Conservation (phyloP, 2,329 filamentous ascomycete genomes). For the Raffaelea albimanens region DNA sequence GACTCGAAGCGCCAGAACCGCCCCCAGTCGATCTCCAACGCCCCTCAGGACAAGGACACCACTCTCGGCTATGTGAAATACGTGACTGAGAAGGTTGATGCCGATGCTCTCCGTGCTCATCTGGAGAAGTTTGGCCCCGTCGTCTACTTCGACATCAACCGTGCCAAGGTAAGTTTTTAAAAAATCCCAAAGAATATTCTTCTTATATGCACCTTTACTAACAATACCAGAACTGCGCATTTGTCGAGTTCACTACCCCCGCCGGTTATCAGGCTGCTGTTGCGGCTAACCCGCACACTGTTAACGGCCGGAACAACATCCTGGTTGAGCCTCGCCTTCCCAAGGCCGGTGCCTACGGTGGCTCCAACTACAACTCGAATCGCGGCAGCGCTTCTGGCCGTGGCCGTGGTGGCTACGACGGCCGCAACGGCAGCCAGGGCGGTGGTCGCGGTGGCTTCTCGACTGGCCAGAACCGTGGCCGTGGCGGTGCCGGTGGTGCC, state of each 20-base stretch:
- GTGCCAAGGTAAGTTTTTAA: conserved; percentile 58
- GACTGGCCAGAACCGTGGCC: conserved; percentile 44
- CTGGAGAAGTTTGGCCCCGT: conserved; percentile 65
- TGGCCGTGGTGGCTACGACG: conserved; percentile 58
- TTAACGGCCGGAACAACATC: conserved; percentile 74
- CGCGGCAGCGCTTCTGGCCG: conserved; percentile 53
- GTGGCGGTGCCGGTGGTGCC: conserved; percentile 55
- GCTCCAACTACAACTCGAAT: conserved; percentile 54
- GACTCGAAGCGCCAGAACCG: conserved; percentile 80
- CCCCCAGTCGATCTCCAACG: conserved; percentile 53
- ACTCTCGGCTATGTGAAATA: conserved; percentile 91
- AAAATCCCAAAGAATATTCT: conserved; percentile 6
- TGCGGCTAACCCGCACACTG: conserved; percentile 72
- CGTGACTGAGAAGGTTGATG: conserved; percentile 79
- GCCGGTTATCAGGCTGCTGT: conserved; percentile 78
- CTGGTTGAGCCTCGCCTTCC: conserved; percentile 82
- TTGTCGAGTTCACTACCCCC: conserved; percentile 80
- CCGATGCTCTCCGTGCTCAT: conserved; percentile 59
- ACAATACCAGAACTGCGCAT: conserved; percentile 72
- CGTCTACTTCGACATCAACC: conserved; percentile 67
- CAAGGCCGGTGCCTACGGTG: conserved; percentile 61
- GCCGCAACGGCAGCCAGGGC: conserved; percentile 47
- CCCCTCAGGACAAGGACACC: conserved; percentile 60
- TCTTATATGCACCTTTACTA: neutral
- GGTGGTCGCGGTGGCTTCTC: conserved; percentile 59